phyloP scores from a whole-genome alignment of 768 basidiomycete genomes.

The Termitomyces heimii region DNA sequence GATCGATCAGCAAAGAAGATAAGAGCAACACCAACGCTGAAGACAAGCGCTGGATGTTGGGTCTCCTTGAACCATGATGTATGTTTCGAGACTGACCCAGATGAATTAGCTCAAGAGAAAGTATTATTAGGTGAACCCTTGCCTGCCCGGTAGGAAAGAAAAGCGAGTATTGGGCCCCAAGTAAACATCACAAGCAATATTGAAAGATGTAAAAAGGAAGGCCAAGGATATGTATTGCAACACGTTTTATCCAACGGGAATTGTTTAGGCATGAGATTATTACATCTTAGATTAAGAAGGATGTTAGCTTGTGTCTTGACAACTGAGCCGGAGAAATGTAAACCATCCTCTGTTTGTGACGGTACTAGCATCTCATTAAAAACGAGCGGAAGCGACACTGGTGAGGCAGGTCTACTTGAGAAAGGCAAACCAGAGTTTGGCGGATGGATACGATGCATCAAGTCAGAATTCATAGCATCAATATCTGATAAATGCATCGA shows the following conservation, averaged over 20 bases:
- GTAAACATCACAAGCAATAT: conserved; percentile 41
- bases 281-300: conserved; percentile 77
- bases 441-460: conserved; percentile 59
- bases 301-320: conserved; percentile 69
- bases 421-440: conserved; percentile 19
- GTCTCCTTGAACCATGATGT: conserved; percentile 24
- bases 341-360: conserved; percentile 74
- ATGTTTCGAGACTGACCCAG: conserved; percentile 1
- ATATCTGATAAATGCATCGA: conserved; percentile 77
- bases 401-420: conserved; percentile 14
- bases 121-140: conserved; percentile 6
- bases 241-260: conserved; percentile 74
- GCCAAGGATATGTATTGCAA: conserved; percentile 72
- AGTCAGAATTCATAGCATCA: conserved; percentile 87
- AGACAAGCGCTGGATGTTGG: conserved; percentile 45
- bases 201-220: conserved; percentile 49
- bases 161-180: conserved; percentile 46
- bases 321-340: conserved; percentile 68
- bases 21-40: conserved; percentile 61
- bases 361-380: conserved; percentile 79
- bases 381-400: conserved; percentile 62
- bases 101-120: not conserved
- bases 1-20: conserved; percentile 84
- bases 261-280: conserved; percentile 54
- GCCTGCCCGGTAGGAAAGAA: conserved; percentile 20